Conservation (phyloP, 148 eudicot genomes). For the Vaccinium macrocarpon region DNA sequence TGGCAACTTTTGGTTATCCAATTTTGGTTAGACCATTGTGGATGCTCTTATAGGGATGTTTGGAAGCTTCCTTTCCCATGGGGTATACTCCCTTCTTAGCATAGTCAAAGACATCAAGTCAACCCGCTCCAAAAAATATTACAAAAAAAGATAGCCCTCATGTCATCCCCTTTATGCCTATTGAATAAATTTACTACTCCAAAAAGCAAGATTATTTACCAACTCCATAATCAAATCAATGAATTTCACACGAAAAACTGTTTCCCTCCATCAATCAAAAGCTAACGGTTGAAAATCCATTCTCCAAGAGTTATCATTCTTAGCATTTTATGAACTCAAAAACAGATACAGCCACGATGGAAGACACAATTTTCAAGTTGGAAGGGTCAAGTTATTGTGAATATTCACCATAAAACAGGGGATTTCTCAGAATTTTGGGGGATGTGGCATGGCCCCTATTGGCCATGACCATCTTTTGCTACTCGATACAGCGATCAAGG, state of each 20-base stretch:
- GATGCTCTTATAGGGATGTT: conserved; percentile 4
- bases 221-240: not conserved
- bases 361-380: not conserved
- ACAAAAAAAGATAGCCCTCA: not conserved
- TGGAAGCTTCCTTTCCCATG: conserved; percentile 1
- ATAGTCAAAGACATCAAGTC: not conserved
- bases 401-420: not conserved
- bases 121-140: not conserved
- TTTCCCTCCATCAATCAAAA: not conserved
- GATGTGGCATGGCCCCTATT: not conserved
- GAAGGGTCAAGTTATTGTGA: not conserved
- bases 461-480: not conserved
- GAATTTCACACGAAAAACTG: not conserved
- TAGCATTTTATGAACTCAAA: not conserved
- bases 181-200: not conserved
- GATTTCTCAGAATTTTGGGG: not conserved
- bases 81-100: not conserved
- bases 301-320: conserved; percentile 1
- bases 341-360: not conserved
- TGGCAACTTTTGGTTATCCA: no score
- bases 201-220: not conserved
- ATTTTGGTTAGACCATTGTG: no score
- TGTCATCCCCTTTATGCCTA: not conserved
- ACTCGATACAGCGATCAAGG: not conserved
- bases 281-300: not conserved